Evolutionary conservation across 2,329 filamentous ascomycete species (phyloP), one percentile per base, ranked within the genome.

Genomic region (Colletotrichum horii): DNA sequence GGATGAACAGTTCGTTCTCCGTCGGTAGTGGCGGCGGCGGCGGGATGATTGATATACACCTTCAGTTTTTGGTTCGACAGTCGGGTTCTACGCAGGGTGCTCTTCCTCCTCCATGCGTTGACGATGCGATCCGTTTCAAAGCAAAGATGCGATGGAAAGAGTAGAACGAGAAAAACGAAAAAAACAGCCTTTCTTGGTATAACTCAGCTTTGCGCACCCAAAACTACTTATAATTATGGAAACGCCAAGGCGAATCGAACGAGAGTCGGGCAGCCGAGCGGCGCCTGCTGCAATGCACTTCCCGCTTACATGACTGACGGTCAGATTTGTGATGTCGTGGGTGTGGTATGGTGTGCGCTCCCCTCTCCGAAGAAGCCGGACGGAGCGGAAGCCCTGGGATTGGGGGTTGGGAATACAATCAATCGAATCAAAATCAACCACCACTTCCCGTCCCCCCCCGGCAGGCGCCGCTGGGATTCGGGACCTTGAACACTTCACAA

Each of bases 361-460:
- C 43, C 43, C 43, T 30, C 74, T 74, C 74, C 74, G 74, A 76
- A 74, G 70, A 74, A 60, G 74, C 74, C 74, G 74, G 70, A 66
- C 74, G 74, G 74, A 69, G 74, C 74, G 74, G 74, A 69, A 76
- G 65, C 58, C 62, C 19, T 69, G 73, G 70, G 26, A 48, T 48
- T 48, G 43, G 43, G 43, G 43, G n/a, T 22, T 48, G 43, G 43
- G 43, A 48, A 48, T 48, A 22, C 43, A 48, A 48, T 48, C 43
- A 48, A 48, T 48, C 43, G 43, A 48, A 48, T 48, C 43, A 48
- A 22, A 22, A 48, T n/a, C 43, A 22, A 36, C 66, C 60, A 30
- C 66, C 56, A 62, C 66, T 38, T 58, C 28, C 58, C 58, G 15
- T 61, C 30, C 62, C 43, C 34, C 58, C 64, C n/a, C 64, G 48